phyloP scores from a whole-genome alignment of 352 stramenopile genomes.

The Phytophthora multivora region DNA sequence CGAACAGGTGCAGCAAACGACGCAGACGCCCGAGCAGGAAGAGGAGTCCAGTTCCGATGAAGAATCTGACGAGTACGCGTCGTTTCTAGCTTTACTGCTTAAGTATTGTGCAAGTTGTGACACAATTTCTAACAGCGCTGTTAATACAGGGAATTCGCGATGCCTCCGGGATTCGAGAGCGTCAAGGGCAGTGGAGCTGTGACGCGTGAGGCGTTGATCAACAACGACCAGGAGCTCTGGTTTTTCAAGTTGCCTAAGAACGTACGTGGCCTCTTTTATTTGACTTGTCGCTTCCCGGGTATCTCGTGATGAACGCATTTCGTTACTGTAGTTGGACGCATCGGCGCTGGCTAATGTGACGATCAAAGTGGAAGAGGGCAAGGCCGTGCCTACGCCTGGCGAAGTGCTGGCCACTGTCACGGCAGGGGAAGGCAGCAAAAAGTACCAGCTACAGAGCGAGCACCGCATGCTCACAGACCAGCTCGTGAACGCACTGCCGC shows the following conservation, averaged over 20 bases:
- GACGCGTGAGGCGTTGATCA: slow-evolving; percentile 64
- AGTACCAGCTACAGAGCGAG: slow-evolving; percentile 64
- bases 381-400: slow-evolving; percentile 31
- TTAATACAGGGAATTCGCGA: slow-evolving; percentile 74
- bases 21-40: slow-evolving; percentile 19
- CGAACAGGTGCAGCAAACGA: slow-evolving; percentile 31
- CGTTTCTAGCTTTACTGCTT: not conserved
- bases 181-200: slow-evolving; percentile 63
- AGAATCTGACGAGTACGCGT: slow-evolving; percentile 57
- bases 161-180: slow-evolving; percentile 69
- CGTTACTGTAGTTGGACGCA: slow-evolving; percentile 58
- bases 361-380: slow-evolving; percentile 57
- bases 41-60: slow-evolving; percentile 50
- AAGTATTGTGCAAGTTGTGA: slow-evolving; percentile 8
- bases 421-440: slow-evolving; percentile 42
- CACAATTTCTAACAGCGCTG: slow-evolving; percentile 14
- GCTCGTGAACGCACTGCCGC: slow-evolving; percentile 77
- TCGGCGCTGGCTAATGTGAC: slow-evolving; percentile 70
- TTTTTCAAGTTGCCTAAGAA: slow-evolving; percentile 87
- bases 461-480: slow-evolving; percentile 69
- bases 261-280: slow-evolving; percentile 41
- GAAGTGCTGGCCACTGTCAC: slow-evolving; percentile 50
- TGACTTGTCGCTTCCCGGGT: not conserved
- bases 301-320: slow-evolving; percentile 9
- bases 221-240: slow-evolving; percentile 84